Base-by-base conservation (phyloP, 371 early-diverging fungal species). In the Mucor irregularis region DNA sequence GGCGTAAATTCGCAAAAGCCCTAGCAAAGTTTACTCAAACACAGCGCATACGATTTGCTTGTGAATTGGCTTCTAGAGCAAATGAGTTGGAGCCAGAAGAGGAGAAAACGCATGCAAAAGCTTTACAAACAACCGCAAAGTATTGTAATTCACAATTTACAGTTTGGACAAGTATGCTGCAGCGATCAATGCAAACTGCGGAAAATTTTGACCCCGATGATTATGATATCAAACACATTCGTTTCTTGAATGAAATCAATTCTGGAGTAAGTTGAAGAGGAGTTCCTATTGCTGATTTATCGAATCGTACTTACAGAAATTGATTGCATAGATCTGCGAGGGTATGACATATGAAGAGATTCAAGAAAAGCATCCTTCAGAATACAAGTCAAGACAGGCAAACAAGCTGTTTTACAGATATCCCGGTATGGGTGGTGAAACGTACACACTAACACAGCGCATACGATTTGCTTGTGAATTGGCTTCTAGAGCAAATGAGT, bases 351-450 rank as follows among this genome's bases (percentile, higher is more conserved):
- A n/a, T n/a, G n/a, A n/a, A n/a, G n/a, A n/a, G 50, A 91, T 93
- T 49, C 75, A 88, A 55, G 37, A 68, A 48, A 54, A 62, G 25
- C 84, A 85, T 54, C 92, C 92, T 5, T 74, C 80, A n/a, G 90
- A 90, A 57, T 89, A 74, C 56, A 62, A 68, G 25, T 82, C 79
- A 25, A 82, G 92, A 37, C 68, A 77, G 42, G 69, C 68, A 44
- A 86, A 89, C 66, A 92, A 94, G 68, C 72, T 94, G 17, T 76
- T 82, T 55, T 92, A 90, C 53, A 74, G 94, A 51, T 93, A 92
- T 67, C 91, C 92, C 5, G 93, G 93, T 8, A 81, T 88, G 59
- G 92, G 93, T 35, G 92, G 92, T 10, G 92, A 93, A 64, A 87
- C 87, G 13, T 92, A 92, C 58, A 40, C 89, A 31, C 62, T 83